Evolutionary conservation across 2,329 filamentous ascomycete species (phyloP).

Genomic region (Nigrospora sphaerica): DNA sequence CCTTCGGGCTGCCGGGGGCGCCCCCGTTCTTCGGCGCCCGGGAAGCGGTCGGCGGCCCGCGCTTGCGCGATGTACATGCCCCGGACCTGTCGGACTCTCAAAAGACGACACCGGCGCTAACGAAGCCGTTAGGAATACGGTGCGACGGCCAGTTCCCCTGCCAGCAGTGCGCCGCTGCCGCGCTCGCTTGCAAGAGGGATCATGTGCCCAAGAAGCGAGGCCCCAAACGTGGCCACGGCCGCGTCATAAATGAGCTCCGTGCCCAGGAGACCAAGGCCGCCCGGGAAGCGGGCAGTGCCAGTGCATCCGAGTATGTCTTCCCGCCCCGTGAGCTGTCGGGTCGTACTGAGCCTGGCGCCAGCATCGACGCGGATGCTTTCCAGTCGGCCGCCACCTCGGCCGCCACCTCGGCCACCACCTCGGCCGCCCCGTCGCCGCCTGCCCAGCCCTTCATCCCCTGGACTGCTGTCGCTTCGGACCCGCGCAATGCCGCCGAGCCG

Average conservation of each 20-base stretch:
- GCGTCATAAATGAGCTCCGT: conserved; percentile 56
- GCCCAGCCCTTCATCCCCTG: conserved; percentile 19
- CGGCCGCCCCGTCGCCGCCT: conserved; percentile 13
- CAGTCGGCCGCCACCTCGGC: conserved; percentile 1
- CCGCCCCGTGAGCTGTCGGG: not conserved
- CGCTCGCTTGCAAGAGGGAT: conserved; percentile 56
- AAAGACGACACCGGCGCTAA: not conserved
- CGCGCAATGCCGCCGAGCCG: conserved; percentile 23
- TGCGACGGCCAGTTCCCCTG: conserved; percentile 44
- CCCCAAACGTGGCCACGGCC: conserved; percentile 54
- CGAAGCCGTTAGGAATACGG: conserved; percentile 28
- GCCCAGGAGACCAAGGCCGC: conserved; percentile 36
- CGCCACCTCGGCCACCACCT: not conserved
- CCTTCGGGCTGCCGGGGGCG: too few species aligned
- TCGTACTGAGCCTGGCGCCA: not conserved
- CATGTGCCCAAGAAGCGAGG: conserved; percentile 58
- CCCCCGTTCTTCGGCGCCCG: too few species aligned
- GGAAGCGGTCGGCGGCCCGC: too few species aligned
- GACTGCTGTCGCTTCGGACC: conserved; percentile 20
- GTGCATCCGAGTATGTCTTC: conserved; percentile 5
- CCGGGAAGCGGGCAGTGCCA: conserved; percentile 10
- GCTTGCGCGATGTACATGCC: too few species aligned
- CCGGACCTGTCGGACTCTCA: too few species aligned
- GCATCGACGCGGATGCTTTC: conserved; percentile 4
- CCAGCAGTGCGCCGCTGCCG: conserved; percentile 52